Base-by-base conservation (phyloP, 768 basidiomycete genomes). In the Rhodotorula toruloides region DNA sequence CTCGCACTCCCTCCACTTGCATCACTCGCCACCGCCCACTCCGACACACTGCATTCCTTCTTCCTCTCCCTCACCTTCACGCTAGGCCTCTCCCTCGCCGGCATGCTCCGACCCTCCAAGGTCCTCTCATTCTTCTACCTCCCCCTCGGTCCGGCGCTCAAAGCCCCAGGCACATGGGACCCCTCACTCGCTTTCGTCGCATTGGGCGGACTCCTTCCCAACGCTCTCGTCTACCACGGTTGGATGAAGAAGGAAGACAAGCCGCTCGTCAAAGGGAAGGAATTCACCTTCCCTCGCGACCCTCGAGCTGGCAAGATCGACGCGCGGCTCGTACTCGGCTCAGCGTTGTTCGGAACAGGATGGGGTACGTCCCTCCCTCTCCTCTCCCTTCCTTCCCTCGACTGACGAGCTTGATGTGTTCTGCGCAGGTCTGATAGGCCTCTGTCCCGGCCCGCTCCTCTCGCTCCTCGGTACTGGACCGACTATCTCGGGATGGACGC, bases 401-500 rank as follows among this genome's bases (percentile, higher is more conserved):
- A 37, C 27, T 31, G 27, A 16, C 19, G n/a, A 48, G 3, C 19
- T 29, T n/a, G 27, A 19, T 9, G 9, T n/a, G 29, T 29, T 22
- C 12, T 29, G 12, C 47, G 53, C 39, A 63, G 65, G 69, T 6
- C 50, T 77, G n/a, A 55, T 52, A 1, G 78, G 79, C 1, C 69
- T 78, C 4, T 79, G 79, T 61, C 78, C 77, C 10, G 77, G 77
- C 8, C 78, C 78, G 10, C 72, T 72, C 0, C 22, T 79, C 10
- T 74, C 76, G 8, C 50, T 50, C n/a, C 32, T 73, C 19, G 72
- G 67, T 2, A 39, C 64, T 2, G 49, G 54, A 14, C 32, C 53
- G 3, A 25, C 21, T 12, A 46, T 56, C 55, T 7, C 34, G 44
- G 58, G 59, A 14, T 31, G 34, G 8, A n/a, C 46, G 29, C 29